These are phyloP conservation scores for Gossypium bickii DNA, from an alignment of 345 rosid species.

Conservation along the genomic window DNA sequence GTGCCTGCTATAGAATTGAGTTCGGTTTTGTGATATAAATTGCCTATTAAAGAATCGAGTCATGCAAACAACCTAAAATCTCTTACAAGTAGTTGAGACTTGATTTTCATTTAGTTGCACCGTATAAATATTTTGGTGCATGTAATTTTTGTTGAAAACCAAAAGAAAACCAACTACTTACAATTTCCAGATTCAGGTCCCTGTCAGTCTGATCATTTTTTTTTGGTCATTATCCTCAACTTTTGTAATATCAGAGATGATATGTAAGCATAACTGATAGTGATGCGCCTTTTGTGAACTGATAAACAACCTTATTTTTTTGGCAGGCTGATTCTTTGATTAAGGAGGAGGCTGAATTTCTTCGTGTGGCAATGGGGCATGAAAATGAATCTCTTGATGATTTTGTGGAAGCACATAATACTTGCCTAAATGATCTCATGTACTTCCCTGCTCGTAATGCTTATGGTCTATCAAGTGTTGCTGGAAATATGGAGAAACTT, in stretches of 20 bases:
- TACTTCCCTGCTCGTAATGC: slow-evolving; percentile 91
- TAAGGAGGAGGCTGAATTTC: slow-evolving; percentile 62
- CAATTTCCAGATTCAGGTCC: background rate
- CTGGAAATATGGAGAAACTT: slow-evolving; percentile 81
- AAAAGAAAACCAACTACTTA: background rate
- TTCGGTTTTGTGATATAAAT: background rate
- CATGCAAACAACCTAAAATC: background rate
- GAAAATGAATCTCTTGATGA: slow-evolving; percentile 78
- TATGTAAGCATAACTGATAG: background rate
- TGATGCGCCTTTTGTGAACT: background rate
- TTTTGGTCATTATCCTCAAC: background rate
- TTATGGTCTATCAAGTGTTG: slow-evolving; percentile 90
- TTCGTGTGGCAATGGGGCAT: slow-evolving; percentile 87
- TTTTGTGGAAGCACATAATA: slow-evolving; percentile 82
- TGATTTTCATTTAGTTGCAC: background rate
- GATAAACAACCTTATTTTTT: slow-evolving; percentile 10
- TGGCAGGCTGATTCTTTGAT: slow-evolving; percentile 68
- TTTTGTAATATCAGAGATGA: background rate
- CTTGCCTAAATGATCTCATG: slow-evolving; percentile 89
- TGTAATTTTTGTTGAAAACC: background rate
- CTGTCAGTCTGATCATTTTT: background rate
- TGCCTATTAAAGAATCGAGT: background rate
- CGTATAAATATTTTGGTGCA: background rate
- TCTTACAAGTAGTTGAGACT: background rate
- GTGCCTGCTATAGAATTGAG: background rate